These are phyloP conservation scores for Sclerotinia trifoliorum DNA, from an alignment of 2,329 filamentous ascomycete genomes.

Conservation along the genomic window DNA sequence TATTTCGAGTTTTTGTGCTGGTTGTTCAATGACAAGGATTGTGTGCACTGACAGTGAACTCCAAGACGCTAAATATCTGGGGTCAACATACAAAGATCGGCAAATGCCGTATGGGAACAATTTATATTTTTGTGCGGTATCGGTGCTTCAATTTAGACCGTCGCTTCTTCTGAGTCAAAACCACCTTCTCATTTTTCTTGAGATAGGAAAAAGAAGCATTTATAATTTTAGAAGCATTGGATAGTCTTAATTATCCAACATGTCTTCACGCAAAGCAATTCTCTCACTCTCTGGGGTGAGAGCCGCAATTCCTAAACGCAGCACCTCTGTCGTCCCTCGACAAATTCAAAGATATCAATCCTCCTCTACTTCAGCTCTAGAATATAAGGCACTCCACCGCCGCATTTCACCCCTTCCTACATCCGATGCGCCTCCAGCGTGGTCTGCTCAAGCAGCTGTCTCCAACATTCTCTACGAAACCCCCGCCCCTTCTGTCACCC, in stretches of 20 bases:
- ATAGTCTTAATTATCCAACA: slow-evolving; percentile 24
- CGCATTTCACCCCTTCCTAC: slow-evolving; percentile 83
- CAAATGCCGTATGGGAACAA: neutral
- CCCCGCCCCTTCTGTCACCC: slow-evolving; percentile 75
- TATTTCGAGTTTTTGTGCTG: slow-evolving; percentile 20
- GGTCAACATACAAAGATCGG: slow-evolving; percentile 1
- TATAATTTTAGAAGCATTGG: slow-evolving; percentile 4
- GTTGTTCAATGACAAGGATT: slow-evolving; percentile 20
- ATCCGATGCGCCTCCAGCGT: slow-evolving; percentile 69
- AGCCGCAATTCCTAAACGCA: slow-evolving; percentile 30
- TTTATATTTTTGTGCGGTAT: slow-evolving; percentile 22
- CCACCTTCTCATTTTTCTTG: slow-evolving; percentile 18
- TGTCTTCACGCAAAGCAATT: slow-evolving; percentile 39
- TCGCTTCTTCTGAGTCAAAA: slow-evolving; percentile 18
- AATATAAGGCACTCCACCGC: slow-evolving; percentile 95
- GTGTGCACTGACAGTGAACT: slow-evolving; percentile 3
- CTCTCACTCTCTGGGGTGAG: slow-evolving; percentile 32
- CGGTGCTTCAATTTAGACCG: slow-evolving; percentile 16
- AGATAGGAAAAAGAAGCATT: slow-evolving; percentile 19
- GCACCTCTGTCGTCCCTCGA: slow-evolving; percentile 28
- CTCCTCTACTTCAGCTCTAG: slow-evolving; percentile 85
- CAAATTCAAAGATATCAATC: slow-evolving; percentile 41
- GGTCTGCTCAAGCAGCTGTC: slow-evolving; percentile 91
- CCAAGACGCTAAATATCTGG: slow-evolving; percentile 18
- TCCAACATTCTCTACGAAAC: slow-evolving; percentile 99